Base-by-base conservation (phyloP, 345 rosid species). In the Rhizophora apiculata region DNA sequence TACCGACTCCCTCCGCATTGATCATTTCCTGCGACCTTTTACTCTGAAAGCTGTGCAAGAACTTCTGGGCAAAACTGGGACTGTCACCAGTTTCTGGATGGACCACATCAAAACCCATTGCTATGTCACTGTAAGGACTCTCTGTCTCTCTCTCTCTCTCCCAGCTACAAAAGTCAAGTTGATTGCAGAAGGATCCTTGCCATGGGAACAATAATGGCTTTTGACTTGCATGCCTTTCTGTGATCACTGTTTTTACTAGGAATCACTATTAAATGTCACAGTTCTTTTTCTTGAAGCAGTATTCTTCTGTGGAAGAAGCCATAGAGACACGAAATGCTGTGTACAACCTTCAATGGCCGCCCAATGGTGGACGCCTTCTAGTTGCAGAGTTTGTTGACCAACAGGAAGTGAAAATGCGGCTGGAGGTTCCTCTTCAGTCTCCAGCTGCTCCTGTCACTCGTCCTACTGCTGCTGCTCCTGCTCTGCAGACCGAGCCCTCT, bases 1-100 rank as follows among this genome's bases (percentile, higher is more conserved):
- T 10, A 92, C 97, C 8, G 85, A 83, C 68, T 88, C 98, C 62
- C 95, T 96, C 71, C 86, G 85, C 78, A 85, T 96, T 62, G 98
- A 96, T 80, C 86, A 76, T 43, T 96, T 96, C 82, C 72, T 96
- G 67, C 96, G 99, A 64, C 99, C 99, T 22, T 96, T 96, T 67
- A 96, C 99, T 8, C 79, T 96, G 76, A 92, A 89, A 73, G 98
- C 99, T 82, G 98, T 92, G 68, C 98, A 96, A 74, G 99, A 90
- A 79, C 93, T 96, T 72, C 75, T 96, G 29, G 96, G 95, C 29
- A 89, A 89, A 81, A 92, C 97, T 30, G 98, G 99, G 68, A 80
- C 65, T 19, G 82, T 90, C 51, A 75, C 85, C 34, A 82, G 82
- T 79, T 96, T 95, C 84, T 95, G 99, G 99, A 95, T 95, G 99